These are phyloP conservation scores for Aureobasidium sp. DNA, from an alignment of 2,329 filamentous ascomycete genomes.

Conservation along the genomic window DNA sequence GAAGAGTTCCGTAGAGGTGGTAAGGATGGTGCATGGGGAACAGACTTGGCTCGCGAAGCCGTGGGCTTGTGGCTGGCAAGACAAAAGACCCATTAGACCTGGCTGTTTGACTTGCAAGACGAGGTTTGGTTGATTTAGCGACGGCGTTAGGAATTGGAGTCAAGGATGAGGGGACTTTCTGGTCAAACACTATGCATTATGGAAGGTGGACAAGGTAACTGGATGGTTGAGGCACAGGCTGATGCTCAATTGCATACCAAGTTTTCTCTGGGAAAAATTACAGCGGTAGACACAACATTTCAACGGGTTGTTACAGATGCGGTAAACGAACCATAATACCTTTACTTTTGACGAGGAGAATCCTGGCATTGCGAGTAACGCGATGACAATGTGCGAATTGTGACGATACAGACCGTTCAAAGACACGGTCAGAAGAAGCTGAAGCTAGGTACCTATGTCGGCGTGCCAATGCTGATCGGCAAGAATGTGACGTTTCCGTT, in stretches of 20 bases:
- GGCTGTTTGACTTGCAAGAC: background rate
- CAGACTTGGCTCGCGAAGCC: conserved; percentile 51
- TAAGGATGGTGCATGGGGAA: conserved; percentile 54
- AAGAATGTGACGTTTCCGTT: conserved; percentile 1
- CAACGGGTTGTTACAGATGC: background rate
- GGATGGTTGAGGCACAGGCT: background rate
- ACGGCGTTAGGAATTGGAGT: conserved; percentile 6
- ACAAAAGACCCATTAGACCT: conserved; percentile 13
- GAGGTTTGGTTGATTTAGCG: background rate
- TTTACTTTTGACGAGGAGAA: background rate
- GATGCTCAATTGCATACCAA: background rate
- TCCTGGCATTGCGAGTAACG: background rate
- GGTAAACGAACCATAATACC: background rate
- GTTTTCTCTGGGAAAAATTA: background rate
- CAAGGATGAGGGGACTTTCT: background rate
- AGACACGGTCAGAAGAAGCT: background rate
- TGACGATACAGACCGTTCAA: background rate
- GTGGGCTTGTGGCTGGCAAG: conserved; percentile 53
- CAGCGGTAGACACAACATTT: background rate
- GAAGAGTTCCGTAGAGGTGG: conserved; percentile 64
- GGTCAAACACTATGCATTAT: background rate
- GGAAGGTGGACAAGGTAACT: background rate
- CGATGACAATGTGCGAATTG: background rate
- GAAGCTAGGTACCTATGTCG: background rate
- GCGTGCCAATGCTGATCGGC: background rate